Evolutionary conservation across 805 yeast species (phyloP).

Genomic region (Komagataella phaffii): DNA sequence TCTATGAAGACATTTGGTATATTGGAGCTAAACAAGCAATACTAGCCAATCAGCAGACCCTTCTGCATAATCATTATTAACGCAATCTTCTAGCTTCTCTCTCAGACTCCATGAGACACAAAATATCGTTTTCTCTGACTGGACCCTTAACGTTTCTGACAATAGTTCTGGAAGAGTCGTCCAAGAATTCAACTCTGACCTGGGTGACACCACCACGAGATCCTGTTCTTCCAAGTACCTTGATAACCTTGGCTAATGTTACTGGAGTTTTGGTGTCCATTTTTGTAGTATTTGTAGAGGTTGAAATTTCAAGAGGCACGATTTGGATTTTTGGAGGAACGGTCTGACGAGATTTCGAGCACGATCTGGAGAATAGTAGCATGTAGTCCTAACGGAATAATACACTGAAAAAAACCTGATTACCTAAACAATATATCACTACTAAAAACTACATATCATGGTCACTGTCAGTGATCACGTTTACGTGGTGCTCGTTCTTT

Average conservation of each 20-base stretch:
- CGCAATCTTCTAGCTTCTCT: slow-evolving; percentile 22
- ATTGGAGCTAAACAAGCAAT: not conserved
- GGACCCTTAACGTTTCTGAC: slow-evolving; percentile 39
- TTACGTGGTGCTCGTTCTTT: not conserved
- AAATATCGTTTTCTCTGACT: slow-evolving; percentile 30
- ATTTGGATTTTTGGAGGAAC: not conserved
- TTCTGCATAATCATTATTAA: slow-evolving; percentile 6
- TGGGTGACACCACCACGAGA: slow-evolving; percentile 29
- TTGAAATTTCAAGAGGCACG: not conserved
- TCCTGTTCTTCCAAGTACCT: slow-evolving; percentile 21
- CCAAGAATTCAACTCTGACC: slow-evolving; percentile 35
- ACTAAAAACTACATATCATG: not conserved
- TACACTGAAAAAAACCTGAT: not conserved
- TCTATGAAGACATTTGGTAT: not conserved
- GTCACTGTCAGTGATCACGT: not conserved
- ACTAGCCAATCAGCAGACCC: not conserved
- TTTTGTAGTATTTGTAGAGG: not conserved
- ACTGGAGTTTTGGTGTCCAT: slow-evolving; percentile 20
- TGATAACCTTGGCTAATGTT: slow-evolving; percentile 19
- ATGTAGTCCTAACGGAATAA: not conserved
- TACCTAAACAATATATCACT: not conserved
- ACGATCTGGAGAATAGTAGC: not conserved
- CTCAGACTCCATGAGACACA: slow-evolving; percentile 21
- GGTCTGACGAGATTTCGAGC: not conserved
- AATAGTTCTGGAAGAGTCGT: slow-evolving; percentile 32